Base-by-base conservation (phyloP, 306 rosid genomes). In the Casuarina cunninghamiana region DNA sequence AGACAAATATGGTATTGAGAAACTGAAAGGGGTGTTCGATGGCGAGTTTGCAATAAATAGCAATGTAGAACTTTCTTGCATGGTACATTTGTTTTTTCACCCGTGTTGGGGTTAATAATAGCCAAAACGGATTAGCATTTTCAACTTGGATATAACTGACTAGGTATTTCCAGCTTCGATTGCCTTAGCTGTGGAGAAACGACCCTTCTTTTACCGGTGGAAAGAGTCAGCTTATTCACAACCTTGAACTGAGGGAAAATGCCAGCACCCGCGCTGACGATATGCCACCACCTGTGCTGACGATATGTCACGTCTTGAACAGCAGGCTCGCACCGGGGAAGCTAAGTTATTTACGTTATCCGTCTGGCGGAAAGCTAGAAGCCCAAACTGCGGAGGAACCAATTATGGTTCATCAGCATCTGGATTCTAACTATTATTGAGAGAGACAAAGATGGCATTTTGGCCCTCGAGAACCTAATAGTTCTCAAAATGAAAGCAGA, bases 101-200 rank as follows among this genome's bases (percentile, higher is more conserved):
- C 51, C 79, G 55, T 79, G 42, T 61, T 65, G 21, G 5, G 61
- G 73, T 61, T 83, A 87, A 77, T 84, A 77, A 71, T 80, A 84
- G 86, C 41, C 53, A 70, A 11, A 3, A 58, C 8, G 12, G 43
- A 32, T 71, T 70, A 46, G 50, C 3, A 39, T 39, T 5, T 26
- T 41, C 71, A 65, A 19, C 46, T 65, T 65, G 3, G 19, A 53
- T 16, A 53, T 4, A 16, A 2, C 8, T 6, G 49, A 39, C 7
- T 16, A 42, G 71, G 19, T 41, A 42, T 67, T 1, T 17, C 37
- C 13, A 41, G 71, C 71, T 12, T 67, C 7, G 26, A 32, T 61
- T 41, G 68, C 19, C 13, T 37, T 35, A 13, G 3, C 69, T 37
- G 69, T 62, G 19, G 69, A 67, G 26, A 67, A 67, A 67, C 43